Percentiles rank a stretch among this genome's conserved stretches.
Conservation (phyloP, 73 alveolate species). For the Tetrahymena borealis region DNA sequence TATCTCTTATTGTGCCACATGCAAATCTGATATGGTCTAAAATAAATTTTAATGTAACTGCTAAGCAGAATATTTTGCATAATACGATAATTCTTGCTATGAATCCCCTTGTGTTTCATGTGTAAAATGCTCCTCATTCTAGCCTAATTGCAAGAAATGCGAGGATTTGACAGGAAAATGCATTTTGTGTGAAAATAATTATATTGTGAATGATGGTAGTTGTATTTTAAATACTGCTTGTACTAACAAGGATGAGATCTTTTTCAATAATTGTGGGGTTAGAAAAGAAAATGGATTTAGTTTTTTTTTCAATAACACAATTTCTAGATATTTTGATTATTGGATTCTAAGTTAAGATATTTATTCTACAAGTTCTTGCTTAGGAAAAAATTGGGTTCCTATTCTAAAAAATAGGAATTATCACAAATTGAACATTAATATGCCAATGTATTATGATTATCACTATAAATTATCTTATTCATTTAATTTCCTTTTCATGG, state of each 20-base stretch:
- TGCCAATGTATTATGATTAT: too few relatives aligned
- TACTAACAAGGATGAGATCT: not conserved
- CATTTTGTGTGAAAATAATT: not conserved
- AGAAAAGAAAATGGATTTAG: not conserved
- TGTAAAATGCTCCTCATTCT: not conserved
- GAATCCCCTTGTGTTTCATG: not conserved
- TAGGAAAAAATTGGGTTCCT: too few relatives aligned
- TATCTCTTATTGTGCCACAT: not conserved
- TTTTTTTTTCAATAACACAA: not conserved
- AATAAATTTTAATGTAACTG: not conserved
- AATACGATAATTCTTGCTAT: not conserved
- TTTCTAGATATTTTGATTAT: not conserved
- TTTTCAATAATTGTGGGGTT: not conserved
- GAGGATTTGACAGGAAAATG: not conserved
- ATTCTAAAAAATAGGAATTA: too few relatives aligned
- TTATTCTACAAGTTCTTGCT: too few relatives aligned
- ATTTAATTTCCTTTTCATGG: too few relatives aligned
- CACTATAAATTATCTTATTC: too few relatives aligned
- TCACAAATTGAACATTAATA: too few relatives aligned
- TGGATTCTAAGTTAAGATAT: not conserved
- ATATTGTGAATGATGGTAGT: not conserved
- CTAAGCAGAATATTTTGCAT: not conserved
- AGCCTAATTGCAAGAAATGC: not conserved
- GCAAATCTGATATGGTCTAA: not conserved
- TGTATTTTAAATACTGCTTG: not conserved